phyloP scores from a whole-genome alignment of 202 grass and related monocot genomes.

The Zoysia matrella region DNA sequence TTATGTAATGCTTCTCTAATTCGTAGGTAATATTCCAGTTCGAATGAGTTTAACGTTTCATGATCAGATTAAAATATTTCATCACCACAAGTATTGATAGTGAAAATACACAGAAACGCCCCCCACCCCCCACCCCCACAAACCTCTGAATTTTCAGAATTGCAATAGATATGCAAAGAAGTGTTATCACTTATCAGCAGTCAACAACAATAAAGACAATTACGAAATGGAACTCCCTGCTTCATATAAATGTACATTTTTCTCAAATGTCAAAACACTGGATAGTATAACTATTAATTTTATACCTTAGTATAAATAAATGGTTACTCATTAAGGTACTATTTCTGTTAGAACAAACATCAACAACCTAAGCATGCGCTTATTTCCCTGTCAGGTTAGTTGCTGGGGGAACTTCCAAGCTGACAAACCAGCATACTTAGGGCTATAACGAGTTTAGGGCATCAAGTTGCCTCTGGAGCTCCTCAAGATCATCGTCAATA shows the following conservation, averaged over 20 bases:
- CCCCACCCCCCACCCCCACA: not conserved
- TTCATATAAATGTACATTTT: slow-evolving; percentile 11
- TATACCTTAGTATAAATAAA: slow-evolving; percentile 3
- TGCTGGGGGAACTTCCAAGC: not conserved
- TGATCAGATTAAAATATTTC: too few relatives aligned
- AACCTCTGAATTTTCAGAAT: not conserved
- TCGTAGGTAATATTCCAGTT: too few relatives aligned
- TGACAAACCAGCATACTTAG: not conserved
- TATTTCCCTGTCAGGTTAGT: slow-evolving; percentile 3
- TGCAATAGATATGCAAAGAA: too few relatives aligned
- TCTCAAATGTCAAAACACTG: not conserved
- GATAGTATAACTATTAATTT: slow-evolving; percentile 5
- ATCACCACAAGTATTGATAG: too few relatives aligned
- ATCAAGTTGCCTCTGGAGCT: slow-evolving; percentile 90
- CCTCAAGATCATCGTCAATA: slow-evolving; percentile 78
- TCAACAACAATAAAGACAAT: not conserved
- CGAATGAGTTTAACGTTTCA: too few relatives aligned
- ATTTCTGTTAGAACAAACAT: slow-evolving; percentile 22
- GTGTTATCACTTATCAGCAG: slow-evolving; percentile 14
- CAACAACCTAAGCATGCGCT: not conserved
- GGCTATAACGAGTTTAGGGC: slow-evolving; percentile 71
- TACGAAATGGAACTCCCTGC: not conserved
- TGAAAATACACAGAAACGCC: too few relatives aligned
- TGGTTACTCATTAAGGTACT: slow-evolving; percentile 14
- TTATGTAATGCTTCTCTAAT: too few relatives aligned